phyloP scores from a whole-genome alignment of 345 rosid species.

The Pugionium dolabratum region DNA sequence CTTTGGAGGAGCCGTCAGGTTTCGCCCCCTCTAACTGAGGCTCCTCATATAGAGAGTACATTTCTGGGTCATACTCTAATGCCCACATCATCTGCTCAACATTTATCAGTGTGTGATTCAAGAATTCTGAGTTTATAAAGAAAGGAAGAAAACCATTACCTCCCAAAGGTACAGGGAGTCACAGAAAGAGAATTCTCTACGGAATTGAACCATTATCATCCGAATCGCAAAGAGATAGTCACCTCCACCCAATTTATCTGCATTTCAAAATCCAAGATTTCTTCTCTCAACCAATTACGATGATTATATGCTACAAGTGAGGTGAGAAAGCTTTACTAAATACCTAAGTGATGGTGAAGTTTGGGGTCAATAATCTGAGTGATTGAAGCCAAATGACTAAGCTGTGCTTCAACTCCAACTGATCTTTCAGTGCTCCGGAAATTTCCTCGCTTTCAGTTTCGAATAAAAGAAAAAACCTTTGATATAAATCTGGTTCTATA shows the following conservation, averaged over 20 bases:
- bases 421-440: constrained; percentile 88
- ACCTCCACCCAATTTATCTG: constrained; percentile 96
- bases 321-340: constrained; percentile 18
- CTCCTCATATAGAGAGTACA: constrained; percentile 74
- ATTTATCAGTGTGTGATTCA: not conserved
- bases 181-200: constrained; percentile 76
- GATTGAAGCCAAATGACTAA: constrained; percentile 78
- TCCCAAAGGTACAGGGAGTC: constrained; percentile 99
- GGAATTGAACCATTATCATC: constrained; percentile 52
- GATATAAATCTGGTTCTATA: not conserved
- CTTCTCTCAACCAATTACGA: not conserved
- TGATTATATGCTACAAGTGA: not conserved
- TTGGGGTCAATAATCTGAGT: constrained; percentile 97
- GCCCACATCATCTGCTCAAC: constrained; percentile 98
- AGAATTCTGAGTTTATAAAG: not conserved
- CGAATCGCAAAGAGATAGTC: constrained; percentile 94
- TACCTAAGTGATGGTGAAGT: constrained; percentile 97
- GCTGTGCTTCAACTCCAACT: constrained; percentile 92
- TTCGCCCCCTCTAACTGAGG: constrained; percentile 47
- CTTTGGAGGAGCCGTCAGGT: constrained; percentile 55
- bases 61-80: constrained; percentile 86
- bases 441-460: constrained; percentile 70
- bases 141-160: constrained; percentile 49
- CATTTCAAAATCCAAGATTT: constrained; percentile 11
- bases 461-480: not conserved